Percentiles rank a stretch among this genome's conserved stretches.
These are phyloP conservation scores for barrel medic (Medicago truncatula) DNA, from an alignment of 306 rosid genomes.

Conservation along the genomic window DNA sequence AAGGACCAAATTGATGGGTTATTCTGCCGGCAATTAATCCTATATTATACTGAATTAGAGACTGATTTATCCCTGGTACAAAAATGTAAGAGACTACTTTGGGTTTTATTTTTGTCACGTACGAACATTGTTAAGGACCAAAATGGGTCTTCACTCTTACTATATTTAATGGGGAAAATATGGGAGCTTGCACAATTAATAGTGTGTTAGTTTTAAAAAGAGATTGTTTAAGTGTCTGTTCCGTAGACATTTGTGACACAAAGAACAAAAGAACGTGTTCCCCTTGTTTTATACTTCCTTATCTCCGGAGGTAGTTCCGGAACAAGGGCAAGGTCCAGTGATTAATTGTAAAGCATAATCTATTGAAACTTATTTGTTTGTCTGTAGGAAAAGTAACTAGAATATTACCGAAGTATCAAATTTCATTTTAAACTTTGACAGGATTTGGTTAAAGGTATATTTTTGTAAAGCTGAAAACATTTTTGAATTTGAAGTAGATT, in stretches of 20 bases:
- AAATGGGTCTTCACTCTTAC: no score
- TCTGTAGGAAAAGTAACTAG: constrained; percentile 14
- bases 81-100: no score
- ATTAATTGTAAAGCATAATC: constrained; percentile 2
- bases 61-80: no score
- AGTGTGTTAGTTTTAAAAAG: not conserved
- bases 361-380: constrained; percentile 35
- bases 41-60: no score
- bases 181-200: not conserved
- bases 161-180: not conserved
- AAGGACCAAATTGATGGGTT: no score
- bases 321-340: constrained; percentile 29
- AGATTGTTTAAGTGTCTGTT: not conserved
- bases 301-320: constrained; percentile 17
- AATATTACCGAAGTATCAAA: not conserved
- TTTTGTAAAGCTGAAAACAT: constrained; percentile 46
- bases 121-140: no score
- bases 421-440: not conserved
- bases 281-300: constrained; percentile 3
- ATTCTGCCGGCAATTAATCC: no score
- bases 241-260: no score
- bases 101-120: no score
- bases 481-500: constrained; percentile 40
- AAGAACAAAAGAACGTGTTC: no score
- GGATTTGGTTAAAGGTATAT: not conserved